These are phyloP conservation scores for Coniochaeta pulveracea DNA, from an alignment of 2,329 filamentous ascomycete species.

Conservation along the genomic window DNA sequence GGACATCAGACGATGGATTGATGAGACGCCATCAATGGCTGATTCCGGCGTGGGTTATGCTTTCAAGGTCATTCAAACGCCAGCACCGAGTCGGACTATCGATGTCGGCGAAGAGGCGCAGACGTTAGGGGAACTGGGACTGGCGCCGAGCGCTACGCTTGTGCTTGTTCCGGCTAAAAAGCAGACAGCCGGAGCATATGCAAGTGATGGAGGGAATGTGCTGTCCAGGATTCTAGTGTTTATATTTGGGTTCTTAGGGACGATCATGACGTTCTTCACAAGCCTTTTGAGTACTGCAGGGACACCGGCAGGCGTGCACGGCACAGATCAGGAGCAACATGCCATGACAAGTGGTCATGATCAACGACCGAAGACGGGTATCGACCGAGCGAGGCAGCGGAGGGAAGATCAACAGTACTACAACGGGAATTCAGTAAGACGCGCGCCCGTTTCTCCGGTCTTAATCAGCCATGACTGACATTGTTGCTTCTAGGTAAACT, in stretches of 20 bases:
- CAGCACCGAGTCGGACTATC: constrained; percentile 63
- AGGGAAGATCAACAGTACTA: constrained; percentile 60
- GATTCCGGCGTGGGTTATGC: constrained; percentile 49
- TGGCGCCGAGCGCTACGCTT: constrained; percentile 71
- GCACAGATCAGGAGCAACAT: constrained; percentile 10
- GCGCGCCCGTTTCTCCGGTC: background rate
- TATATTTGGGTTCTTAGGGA: constrained; percentile 18
- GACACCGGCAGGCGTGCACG: constrained; percentile 5
- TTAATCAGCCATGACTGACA: background rate
- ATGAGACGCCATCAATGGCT: constrained; percentile 42
- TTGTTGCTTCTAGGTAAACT: constrained; percentile 59
- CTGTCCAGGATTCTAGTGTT: constrained; percentile 22
- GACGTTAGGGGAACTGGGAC: constrained; percentile 55
- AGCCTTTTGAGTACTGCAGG: constrained; percentile 12
- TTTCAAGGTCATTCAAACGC: constrained; percentile 75
- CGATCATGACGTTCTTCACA: constrained; percentile 17
- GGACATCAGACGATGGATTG: constrained; percentile 70
- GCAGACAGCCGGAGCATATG: constrained; percentile 24
- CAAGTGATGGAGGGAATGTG: constrained; percentile 13
- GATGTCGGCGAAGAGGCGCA: constrained; percentile 64
- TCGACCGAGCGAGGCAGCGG: constrained; percentile 38
- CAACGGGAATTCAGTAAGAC: constrained; percentile 79
- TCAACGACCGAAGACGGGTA: constrained; percentile 27
- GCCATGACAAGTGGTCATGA: constrained; percentile 12
- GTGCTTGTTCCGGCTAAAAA: constrained; percentile 62